Percentiles rank a stretch among this genome's conserved stretches.
These are phyloP conservation scores for Leucaena leucocephala DNA, from an alignment of 306 rosid species.

Conservation along the genomic window DNA sequence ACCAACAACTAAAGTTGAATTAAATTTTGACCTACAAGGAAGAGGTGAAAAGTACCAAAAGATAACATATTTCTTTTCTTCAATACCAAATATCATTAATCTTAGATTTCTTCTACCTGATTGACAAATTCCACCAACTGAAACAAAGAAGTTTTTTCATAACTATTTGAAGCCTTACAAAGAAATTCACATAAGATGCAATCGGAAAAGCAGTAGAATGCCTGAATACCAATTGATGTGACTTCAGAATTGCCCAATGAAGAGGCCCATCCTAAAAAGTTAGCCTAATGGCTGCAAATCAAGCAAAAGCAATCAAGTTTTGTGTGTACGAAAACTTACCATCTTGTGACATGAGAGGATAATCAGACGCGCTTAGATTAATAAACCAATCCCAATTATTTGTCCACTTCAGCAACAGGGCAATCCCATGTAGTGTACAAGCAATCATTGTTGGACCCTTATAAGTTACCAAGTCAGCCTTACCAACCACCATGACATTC, in stretches of 20 bases:
- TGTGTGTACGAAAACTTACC: constrained; percentile 46
- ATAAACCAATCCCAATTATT: constrained; percentile 91
- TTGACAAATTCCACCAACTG: background rate
- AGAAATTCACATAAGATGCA: background rate
- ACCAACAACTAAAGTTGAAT: background rate
- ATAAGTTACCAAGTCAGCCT: constrained; percentile 69
- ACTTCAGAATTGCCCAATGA: background rate
- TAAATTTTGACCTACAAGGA: background rate
- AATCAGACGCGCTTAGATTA: constrained; percentile 89
- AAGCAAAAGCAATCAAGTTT: background rate
- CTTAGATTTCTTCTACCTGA: constrained; percentile 2
- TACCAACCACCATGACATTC: constrained; percentile 81
- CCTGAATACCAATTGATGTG: background rate
- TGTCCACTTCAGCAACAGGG: constrained; percentile 65
- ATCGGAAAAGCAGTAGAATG: background rate
- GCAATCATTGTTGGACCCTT: constrained; percentile 89
- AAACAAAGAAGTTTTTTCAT: background rate
- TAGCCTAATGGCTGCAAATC: background rate
- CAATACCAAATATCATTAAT: background rate
- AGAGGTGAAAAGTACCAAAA: constrained; percentile 2
- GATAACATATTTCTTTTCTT: constrained; percentile 14
- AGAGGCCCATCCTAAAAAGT: background rate
- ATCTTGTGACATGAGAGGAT: constrained; percentile 88
- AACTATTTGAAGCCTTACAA: constrained; percentile 10
- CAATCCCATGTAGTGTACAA: constrained; percentile 72